Base-by-base conservation (phyloP, 164 flowering plant genomes). In the Annona squamosa region DNA sequence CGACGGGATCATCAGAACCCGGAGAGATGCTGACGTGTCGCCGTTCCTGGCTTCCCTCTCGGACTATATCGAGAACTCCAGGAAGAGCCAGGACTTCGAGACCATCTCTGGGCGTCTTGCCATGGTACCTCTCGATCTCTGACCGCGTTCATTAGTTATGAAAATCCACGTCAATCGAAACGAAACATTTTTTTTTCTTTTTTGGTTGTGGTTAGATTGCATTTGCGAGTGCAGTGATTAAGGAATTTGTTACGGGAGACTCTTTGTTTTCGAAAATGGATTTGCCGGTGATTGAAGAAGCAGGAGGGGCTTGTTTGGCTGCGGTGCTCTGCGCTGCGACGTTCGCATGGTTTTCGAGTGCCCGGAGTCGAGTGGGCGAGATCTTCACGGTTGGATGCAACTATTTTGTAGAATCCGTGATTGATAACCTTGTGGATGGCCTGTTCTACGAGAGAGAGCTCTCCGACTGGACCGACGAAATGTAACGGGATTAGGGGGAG, bases 41-140 rank as follows among this genome's bases (percentile, higher is more conserved):
- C 83, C 87, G 67, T 93, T 93, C 73, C 87, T 90, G 42, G 88
- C 80, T n/a, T 81, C 84, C 12, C 77, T 93, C 68, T 85, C 88
- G 17, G 94, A 91, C 65, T 93, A 93, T 68, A 86, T 91, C 1
- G 98, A 93, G 71, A 93, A 88, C 78, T 85, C 96, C 10, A 85
- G 80, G 86, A 89, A 83, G 79, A 91, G 90, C 74, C 95, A 87
- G 45, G 95, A 91, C 73, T 83, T 90, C 10, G 98, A 93, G 85
- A 89, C 83, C 82, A 82, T 91, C 73, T 85, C 90, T n/a, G 98
- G 98, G 63, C 92, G 98, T 1, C 89, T 91, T 37, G 94, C 96
- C 62, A 91, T 93, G 98, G 98, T 91, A 68, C 73, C 63, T 70
- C 59, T 48, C 12, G 5, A 67, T 67, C 71, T 16, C 19, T 59